phyloP scores from a whole-genome alignment of 2,329 filamentous ascomycete genomes.

The Ilyonectria sp. region DNA sequence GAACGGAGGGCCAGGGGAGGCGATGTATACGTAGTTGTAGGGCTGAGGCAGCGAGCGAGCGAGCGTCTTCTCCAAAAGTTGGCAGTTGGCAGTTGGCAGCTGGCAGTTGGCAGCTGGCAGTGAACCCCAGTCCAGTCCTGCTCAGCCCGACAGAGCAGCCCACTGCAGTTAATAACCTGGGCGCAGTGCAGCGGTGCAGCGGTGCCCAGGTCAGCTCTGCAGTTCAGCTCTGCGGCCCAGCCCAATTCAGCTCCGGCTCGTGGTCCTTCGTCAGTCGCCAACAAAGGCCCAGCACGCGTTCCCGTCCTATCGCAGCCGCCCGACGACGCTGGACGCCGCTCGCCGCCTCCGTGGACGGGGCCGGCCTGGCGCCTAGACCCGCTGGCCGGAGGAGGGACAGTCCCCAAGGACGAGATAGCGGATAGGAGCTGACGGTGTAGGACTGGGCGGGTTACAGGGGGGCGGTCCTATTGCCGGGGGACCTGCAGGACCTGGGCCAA shows the following conservation, averaged over 20 bases:
- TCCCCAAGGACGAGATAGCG: background rate
- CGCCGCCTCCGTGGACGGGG: conserved; percentile 31
- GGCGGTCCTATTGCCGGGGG: background rate
- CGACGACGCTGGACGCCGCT: conserved; percentile 29
- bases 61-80: background rate
- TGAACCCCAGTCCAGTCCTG: conserved; percentile 14
- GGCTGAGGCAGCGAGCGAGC: conserved; percentile 23
- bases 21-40: conserved; percentile 22
- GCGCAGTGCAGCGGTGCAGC: background rate
- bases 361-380: conserved; percentile 26
- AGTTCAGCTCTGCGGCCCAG: background rate
- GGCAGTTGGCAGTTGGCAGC: conserved; percentile 12
- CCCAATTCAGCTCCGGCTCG: conserved; percentile 8
- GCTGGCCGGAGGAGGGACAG: conserved; percentile 9
- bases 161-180: background rate
- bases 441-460: conserved; percentile 5
- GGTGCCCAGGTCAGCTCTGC: too few species aligned
- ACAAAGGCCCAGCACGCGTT: background rate
- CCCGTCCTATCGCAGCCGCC: conserved; percentile 1
- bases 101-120: conserved; percentile 11
- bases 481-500: background rate
- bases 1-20: conserved; percentile 8
- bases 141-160: conserved; percentile 7
- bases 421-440: conserved; percentile 17
- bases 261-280: background rate